Base-by-base conservation (phyloP, 257 asterid species). In the Forsythia viridissima region DNA sequence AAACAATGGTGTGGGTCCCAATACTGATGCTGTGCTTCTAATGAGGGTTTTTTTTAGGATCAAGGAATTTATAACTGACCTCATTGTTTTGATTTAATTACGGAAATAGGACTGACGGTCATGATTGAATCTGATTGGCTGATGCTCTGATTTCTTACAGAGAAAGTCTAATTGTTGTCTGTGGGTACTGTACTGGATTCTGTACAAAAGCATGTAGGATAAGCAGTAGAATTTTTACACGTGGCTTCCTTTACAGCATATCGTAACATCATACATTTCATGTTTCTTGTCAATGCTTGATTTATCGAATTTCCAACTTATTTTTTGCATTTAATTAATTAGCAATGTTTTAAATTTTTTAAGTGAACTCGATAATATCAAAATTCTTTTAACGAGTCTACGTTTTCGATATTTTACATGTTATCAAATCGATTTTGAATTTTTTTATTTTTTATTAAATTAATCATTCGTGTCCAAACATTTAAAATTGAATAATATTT, bases 1-100 rank as follows among this genome's bases (percentile, higher is more conserved):
- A 74, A 37, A 13, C 2, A 9, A 55, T 4, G 70, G 40, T 13
- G 70, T 69, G 89, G 94, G 90, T 15, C 88, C 92, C 92, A 39
- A 63, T 21, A 30, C 37, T 63, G 70, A 24, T 63, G 39, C 40
- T 63, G 70, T 63, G 18, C 70, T 63, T 24, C 70, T 63, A 63
- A 24, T 30, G 15, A 51, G 18, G 59, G n/a, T 5, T 5, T 43
- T 34, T 24, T 43, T 66, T 40, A 59, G 84, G 80, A 55, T 73
- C 77, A 13, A 6, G 80, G 15, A 1, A 43, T 41, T 5, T 5
- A 5, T 15, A 40, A 61, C 77, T 59, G 57, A 84, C 86, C 71
- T 74, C 44, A 61, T 4, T 48, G 10, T 69, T 71, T 0, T 46
- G 76, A 7, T 67, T 52, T 80, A 77, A 57, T 82, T 84, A 86